These are phyloP conservation scores for Nicotiana sylvestris DNA, from an alignment of 257 asterid species.

Conservation along the genomic window DNA sequence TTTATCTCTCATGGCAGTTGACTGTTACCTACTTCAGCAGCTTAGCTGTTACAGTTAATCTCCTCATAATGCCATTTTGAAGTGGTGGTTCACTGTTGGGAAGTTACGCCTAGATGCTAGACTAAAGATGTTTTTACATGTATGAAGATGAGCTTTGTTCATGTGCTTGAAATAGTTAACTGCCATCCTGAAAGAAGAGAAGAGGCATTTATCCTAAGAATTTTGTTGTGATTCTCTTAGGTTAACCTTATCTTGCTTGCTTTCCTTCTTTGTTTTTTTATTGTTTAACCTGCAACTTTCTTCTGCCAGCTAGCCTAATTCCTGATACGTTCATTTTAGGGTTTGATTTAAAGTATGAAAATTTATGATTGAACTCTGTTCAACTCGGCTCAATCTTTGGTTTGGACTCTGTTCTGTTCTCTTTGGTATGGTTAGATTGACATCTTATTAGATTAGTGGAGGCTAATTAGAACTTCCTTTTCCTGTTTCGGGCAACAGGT, in stretches of 20 bases:
- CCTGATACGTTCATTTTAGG: background rate
- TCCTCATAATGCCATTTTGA: background rate
- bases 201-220: background rate
- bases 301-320: background rate
- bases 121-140: background rate
- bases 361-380: background rate
- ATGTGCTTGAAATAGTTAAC: background rate
- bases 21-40: background rate
- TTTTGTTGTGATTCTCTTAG: background rate
- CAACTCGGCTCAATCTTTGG: background rate
- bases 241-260: background rate
- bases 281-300: background rate
- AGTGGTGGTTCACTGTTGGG: background rate
- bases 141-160: background rate
- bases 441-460: background rate
- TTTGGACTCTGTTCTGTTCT: background rate
- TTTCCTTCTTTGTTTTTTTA: background rate
- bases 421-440: background rate
- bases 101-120: background rate
- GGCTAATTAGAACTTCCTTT: background rate
- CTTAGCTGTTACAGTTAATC: background rate
- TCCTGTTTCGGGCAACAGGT: conserved; percentile 24
- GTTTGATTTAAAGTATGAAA: background rate
- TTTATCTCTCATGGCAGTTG: background rate
- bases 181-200: background rate